These are phyloP conservation scores for Conticribra weissflogii DNA, from an alignment of 108 stramenopile genomes.

Conservation along the genomic window DNA sequence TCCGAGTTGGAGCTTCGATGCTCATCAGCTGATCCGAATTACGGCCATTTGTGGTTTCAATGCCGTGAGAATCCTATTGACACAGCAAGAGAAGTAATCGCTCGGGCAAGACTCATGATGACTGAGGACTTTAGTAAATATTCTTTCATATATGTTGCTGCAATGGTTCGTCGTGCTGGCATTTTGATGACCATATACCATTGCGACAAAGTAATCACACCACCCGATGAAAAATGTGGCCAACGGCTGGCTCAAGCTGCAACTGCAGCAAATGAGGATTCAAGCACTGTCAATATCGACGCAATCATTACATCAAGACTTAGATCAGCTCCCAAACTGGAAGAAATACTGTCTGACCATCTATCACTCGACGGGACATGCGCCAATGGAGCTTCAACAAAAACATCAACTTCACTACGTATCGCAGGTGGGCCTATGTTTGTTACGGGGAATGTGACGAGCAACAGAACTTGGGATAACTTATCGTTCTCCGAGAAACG, in stretches of 20 bases:
- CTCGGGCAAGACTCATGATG: conserved; percentile 62
- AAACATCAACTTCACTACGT: conserved; percentile 42
- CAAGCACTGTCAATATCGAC: background rate
- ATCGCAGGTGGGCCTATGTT: no score
- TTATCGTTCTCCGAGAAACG: conserved; percentile 64
- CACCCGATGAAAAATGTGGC: conserved; percentile 1
- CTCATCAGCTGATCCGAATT: conserved; percentile 97
- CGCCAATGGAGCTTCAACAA: conserved; percentile 38
- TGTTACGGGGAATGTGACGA: conserved; percentile 59
- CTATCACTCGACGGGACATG: conserved; percentile 5
- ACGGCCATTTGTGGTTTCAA: conserved; percentile 94
- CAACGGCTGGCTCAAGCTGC: conserved; percentile 2
- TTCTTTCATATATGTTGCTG: conserved; percentile 69
- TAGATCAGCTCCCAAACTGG: conserved; percentile 53
- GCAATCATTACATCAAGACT: conserved; percentile 6
- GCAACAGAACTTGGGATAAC: conserved; percentile 51
- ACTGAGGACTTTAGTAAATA: conserved; percentile 52
- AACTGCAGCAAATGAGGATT: background rate
- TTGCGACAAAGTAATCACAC: conserved; percentile 17
- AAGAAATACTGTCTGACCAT: conserved; percentile 38
- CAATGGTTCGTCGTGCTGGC: conserved; percentile 67
- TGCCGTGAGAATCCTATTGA: conserved; percentile 85
- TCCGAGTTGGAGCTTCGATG: conserved; percentile 80
- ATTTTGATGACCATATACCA: conserved; percentile 46
- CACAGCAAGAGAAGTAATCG: conserved; percentile 73